These are phyloP conservation scores for Solanum bulbocastanum DNA, from an alignment of 257 asterid genomes.

Conservation along the genomic window DNA sequence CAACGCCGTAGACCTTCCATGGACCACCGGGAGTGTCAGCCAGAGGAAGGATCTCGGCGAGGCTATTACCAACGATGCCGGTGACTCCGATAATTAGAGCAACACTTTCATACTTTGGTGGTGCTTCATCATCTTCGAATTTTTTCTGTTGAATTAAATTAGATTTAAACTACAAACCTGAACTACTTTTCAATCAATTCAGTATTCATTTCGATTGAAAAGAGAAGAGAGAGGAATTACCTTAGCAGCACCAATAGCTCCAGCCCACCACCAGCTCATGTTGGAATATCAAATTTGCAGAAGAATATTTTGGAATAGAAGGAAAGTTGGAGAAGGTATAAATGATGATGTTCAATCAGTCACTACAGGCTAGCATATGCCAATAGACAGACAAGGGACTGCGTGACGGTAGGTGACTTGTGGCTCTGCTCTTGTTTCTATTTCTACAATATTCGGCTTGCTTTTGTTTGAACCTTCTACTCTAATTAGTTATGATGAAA, in stretches of 20 bases:
- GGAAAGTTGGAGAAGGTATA: background rate
- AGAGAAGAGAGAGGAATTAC: background rate
- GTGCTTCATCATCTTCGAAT: constrained; percentile 52
- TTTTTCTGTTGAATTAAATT: constrained; percentile 42
- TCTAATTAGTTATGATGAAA: no score
- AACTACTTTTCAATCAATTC: background rate
- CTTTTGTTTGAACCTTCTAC: no score
- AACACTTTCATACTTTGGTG: constrained; percentile 55
- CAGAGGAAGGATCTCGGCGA: constrained; percentile 92
- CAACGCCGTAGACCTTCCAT: constrained; percentile 91
- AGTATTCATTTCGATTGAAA: background rate
- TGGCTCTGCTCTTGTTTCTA: background rate
- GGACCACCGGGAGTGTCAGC: constrained; percentile 97
- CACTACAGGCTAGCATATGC: background rate
- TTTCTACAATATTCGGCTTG: no score
- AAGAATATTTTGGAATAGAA: background rate
- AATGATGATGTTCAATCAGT: background rate
- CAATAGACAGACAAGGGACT: background rate
- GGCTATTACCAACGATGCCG: constrained; percentile 88
- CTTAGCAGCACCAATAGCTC: constrained; percentile 89
- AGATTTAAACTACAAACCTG: background rate
- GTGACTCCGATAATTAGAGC: constrained; percentile 87
- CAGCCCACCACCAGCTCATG: constrained; percentile 97
- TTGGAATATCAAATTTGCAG: background rate
- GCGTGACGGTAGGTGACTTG: background rate